These are phyloP conservation scores for Vitis rupestris DNA, from an alignment of 164 flowering plant genomes.

Conservation along the genomic window DNA sequence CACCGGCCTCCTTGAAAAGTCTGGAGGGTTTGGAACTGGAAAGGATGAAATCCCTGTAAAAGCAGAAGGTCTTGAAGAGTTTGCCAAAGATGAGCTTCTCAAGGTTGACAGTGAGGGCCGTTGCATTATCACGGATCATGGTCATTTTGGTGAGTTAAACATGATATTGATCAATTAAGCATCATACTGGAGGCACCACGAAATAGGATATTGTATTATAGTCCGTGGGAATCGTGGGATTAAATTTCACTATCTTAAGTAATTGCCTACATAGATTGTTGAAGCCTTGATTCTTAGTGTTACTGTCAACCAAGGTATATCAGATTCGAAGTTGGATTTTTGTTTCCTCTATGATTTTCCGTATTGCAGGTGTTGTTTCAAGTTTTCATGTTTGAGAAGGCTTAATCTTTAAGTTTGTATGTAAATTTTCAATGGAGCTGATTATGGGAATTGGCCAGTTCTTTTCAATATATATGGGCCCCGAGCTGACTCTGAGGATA, in stretches of 20 bases:
- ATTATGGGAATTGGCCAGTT: slow-evolving; percentile 42
- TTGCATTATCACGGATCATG: slow-evolving; percentile 95
- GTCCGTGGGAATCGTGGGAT: neutral
- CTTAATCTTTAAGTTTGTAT: neutral
- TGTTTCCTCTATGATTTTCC: neutral
- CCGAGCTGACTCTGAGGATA: slow-evolving; percentile 72
- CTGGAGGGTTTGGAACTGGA: slow-evolving; percentile 18
- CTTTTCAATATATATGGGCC: slow-evolving; percentile 96
- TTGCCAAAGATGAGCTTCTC: slow-evolving; percentile 60
- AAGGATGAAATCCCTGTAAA: slow-evolving; percentile 22
- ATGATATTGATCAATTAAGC: neutral
- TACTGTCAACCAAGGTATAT: neutral
- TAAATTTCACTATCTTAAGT: neutral
- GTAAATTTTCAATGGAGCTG: neutral
- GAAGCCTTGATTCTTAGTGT: neutral
- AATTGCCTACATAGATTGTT: neutral
- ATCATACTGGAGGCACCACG: neutral
- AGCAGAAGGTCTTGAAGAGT: slow-evolving; percentile 57
- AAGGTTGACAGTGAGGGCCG: slow-evolving; percentile 92
- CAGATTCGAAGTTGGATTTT: neutral
- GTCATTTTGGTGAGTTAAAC: slow-evolving; percentile 74
- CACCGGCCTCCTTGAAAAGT: slow-evolving; percentile 63
- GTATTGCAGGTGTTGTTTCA: neutral
- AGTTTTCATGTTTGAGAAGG: neutral
- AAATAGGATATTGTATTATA: neutral